Conservation (phyloP, 345 rosid species). For the Raphanus raphanistrum region DNA sequence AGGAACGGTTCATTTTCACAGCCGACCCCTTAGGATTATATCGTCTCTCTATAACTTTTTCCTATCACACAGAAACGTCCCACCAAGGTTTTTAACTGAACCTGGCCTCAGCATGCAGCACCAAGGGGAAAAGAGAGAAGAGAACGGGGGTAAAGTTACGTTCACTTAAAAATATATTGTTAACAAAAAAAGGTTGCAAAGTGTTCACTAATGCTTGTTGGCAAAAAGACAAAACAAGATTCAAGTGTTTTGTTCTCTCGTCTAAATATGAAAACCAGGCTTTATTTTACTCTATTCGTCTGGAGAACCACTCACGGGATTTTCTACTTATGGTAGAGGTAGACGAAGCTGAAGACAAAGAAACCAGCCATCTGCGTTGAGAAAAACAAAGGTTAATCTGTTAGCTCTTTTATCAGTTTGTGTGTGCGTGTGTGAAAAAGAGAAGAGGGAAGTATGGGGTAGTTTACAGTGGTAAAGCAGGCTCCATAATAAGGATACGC, state of each 20-base stretch:
- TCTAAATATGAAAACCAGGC: slow-evolving; percentile 24
- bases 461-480: slow-evolving; percentile 56
- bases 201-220: slow-evolving; percentile 8
- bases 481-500: slow-evolving; percentile 75
- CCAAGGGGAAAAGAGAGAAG: neutral
- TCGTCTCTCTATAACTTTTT: neutral
- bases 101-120: neutral
- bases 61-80: neutral
- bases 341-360: slow-evolving; percentile 67
- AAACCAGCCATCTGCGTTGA: slow-evolving; percentile 69
- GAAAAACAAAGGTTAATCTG: neutral
- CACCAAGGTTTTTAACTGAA: neutral
- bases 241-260: neutral
- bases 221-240: neutral
- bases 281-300: slow-evolving; percentile 7
- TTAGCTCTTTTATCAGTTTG: neutral
- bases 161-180: neutral
- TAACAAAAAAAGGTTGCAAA: slow-evolving; percentile 21
- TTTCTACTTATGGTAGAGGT: slow-evolving; percentile 59
- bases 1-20: too few species aligned
- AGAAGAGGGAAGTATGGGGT: neutral
- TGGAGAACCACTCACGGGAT: slow-evolving; percentile 2
- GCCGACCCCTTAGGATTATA: neutral
- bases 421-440: neutral
- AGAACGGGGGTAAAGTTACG: neutral